These are phyloP conservation scores for Cyberlindnera mycetangii DNA, from an alignment of 805 yeast species.

Conservation along the genomic window DNA sequence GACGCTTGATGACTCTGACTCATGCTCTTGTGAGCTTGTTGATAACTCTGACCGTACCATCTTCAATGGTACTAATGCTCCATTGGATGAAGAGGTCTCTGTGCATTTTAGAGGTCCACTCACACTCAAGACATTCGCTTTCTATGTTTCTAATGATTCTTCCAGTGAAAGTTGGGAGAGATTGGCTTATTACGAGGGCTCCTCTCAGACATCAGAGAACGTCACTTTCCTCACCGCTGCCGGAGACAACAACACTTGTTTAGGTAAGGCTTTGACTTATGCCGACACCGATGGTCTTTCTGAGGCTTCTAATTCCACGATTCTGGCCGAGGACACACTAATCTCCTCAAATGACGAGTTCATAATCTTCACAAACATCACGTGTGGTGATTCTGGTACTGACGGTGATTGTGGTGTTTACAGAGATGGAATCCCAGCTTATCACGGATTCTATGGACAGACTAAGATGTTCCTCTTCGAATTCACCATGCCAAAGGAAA, in stretches of 20 bases:
- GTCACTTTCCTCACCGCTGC: slow-evolving; percentile 67
- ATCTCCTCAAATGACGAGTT: slow-evolving; percentile 59
- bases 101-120: slow-evolving; percentile 82
- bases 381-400: slow-evolving; percentile 55
- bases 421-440: slow-evolving; percentile 71
- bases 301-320: slow-evolving; percentile 42
- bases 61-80: slow-evolving; percentile 61
- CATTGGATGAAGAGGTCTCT: slow-evolving; percentile 64
- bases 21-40: slow-evolving; percentile 47
- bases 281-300: slow-evolving; percentile 56
- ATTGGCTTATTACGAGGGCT: slow-evolving; percentile 55
- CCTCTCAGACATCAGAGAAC: slow-evolving; percentile 48
- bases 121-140: slow-evolving; percentile 56
- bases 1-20: slow-evolving; percentile 38
- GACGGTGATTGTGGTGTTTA: slow-evolving; percentile 70
- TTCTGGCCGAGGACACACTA: slow-evolving; percentile 46
- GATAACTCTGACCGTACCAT: slow-evolving; percentile 34
- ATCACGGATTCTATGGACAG: slow-evolving; percentile 63
- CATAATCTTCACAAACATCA: slow-evolving; percentile 53
- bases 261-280: slow-evolving; percentile 66
- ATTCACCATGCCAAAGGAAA: slow-evolving; percentile 63
- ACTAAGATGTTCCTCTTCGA: slow-evolving; percentile 72
- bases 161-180: slow-evolving; percentile 52
- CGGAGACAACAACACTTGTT: slow-evolving; percentile 58
- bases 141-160: slow-evolving; percentile 44